These are phyloP conservation scores for Cercophora newfieldiana DNA, from an alignment of 495 filamentous ascomycete species.

Conservation along the genomic window DNA sequence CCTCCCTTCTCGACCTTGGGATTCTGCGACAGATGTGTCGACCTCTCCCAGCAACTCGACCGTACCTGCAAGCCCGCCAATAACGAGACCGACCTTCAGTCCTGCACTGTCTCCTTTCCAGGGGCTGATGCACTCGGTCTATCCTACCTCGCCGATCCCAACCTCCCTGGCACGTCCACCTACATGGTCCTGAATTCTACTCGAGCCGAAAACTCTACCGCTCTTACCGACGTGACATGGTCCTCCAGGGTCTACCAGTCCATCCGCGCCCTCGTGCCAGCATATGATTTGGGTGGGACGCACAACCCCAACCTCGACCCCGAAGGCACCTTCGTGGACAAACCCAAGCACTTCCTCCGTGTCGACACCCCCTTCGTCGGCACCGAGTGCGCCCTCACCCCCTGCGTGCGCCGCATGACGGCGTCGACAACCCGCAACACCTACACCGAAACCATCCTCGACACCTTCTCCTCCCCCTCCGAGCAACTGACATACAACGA, in stretches of 20 bases:
- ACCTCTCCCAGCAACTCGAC: conserved; percentile 5
- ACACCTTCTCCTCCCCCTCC: background rate
- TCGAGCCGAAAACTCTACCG: background rate
- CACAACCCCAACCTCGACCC: background rate
- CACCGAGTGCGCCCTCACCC: conserved; percentile 4
- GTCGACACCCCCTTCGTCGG: conserved; percentile 1
- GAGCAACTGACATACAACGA: background rate
- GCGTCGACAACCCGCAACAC: background rate
- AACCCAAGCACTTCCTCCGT: background rate
- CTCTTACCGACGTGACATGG: background rate
- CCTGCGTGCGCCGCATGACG: conserved; percentile 1
- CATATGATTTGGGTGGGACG: background rate
- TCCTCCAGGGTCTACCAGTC: background rate
- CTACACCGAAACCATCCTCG: conserved; percentile 3
- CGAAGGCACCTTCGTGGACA: background rate
- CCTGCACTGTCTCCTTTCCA: background rate
- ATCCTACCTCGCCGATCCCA: conserved; percentile 1
- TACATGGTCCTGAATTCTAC: background rate
- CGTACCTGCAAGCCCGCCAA: background rate
- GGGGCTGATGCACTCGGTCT: background rate
- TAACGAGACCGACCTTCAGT: background rate
- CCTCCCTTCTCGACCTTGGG: background rate
- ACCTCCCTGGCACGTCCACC: background rate
- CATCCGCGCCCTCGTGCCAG: background rate
- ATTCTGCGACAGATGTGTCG: conserved; percentile 3